These are phyloP conservation scores for Neodidymelliopsis sp. DNA, from an alignment of 2,329 filamentous ascomycete genomes.

Conservation along the genomic window DNA sequence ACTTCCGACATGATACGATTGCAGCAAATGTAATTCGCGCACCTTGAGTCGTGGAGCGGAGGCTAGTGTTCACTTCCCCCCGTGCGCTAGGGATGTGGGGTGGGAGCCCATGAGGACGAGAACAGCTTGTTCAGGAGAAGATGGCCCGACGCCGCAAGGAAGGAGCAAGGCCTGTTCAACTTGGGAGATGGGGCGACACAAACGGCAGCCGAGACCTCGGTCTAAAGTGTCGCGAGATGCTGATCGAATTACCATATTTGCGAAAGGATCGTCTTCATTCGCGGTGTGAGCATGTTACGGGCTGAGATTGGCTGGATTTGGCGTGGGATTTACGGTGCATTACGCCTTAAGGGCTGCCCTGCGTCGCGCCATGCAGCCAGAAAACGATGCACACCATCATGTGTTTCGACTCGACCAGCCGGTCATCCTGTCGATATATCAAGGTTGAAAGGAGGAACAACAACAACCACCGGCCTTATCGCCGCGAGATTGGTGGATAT, in stretches of 20 bases:
- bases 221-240: constrained; percentile 12
- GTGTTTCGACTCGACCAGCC: not conserved
- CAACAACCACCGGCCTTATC: constrained; percentile 36
- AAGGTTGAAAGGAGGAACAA: constrained; percentile 17
- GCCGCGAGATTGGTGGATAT: constrained; percentile 17
- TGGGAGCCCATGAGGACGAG: too few relatives aligned
- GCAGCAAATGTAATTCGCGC: constrained; percentile 29
- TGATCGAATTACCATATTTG: constrained; percentile 3
- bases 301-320: constrained; percentile 20
- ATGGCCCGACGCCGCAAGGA: constrained; percentile 14
- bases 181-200: constrained; percentile 34
- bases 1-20: constrained; percentile 22
- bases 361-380: constrained; percentile 8
- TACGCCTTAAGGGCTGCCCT: constrained; percentile 2
- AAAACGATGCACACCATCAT: not conserved
- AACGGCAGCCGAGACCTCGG: constrained; percentile 34
- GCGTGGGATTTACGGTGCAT: constrained; percentile 24
- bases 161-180: constrained; percentile 30
- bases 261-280: not conserved
- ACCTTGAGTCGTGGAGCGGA: constrained; percentile 27
- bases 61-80: constrained; percentile 35
- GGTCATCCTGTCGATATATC: constrained; percentile 11
- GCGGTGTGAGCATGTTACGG: constrained; percentile 29
- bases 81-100: constrained; percentile 35
- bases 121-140: constrained; percentile 13